Base-by-base conservation (phyloP, 192 early-diverging fungal species). In the Funneliformis mosseae region DNA sequence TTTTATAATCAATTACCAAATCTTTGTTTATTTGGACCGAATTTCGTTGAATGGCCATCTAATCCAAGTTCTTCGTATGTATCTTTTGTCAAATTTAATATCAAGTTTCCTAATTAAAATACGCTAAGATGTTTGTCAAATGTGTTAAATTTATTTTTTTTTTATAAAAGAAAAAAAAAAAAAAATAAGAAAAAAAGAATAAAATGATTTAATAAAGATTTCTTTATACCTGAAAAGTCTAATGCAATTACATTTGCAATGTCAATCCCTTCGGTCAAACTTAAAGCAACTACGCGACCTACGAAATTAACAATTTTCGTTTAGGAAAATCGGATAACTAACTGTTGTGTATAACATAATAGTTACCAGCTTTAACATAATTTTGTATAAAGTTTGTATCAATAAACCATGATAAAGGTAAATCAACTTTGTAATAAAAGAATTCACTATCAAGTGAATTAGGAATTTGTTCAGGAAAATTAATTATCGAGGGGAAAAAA, bases 51-150 rank as follows among this genome's bases (percentile, higher is more conserved):
- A n/a, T 74, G 60, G 0, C 86, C 86, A 1, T 75, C 45, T 23
- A 87, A 38, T 69, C 86, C 86, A 71, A 87, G 80, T 28, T 82
- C 74, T 39, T 87, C 86, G 38, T 87, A 87, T 1, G 84, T 80
- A 71, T 87, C 86, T 62, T 87, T 87, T 6, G 83, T 85, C 25
- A 87, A 68, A 10, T 82, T 83, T 42, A 87, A 63, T 18, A 84
- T 83, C 23, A 87, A 41, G 25, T 79, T 87, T 68, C 86, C 86
- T 87, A 81, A 25, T 66, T 82, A 59, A 63, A 46, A 9, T 33
- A 48, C 25, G 8, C n/a, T 62, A 59, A 60, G 39, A 76, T 48
- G 42, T 76, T 76, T 28, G 27, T 64, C 27, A 28, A 27, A 64
- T 42, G 33, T 73, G n/a, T 27, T 45, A 9, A 46, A 55, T 25